These are phyloP conservation scores for Trichocladium antarcticum DNA, from an alignment of 495 filamentous ascomycete genomes.

Conservation along the genomic window DNA sequence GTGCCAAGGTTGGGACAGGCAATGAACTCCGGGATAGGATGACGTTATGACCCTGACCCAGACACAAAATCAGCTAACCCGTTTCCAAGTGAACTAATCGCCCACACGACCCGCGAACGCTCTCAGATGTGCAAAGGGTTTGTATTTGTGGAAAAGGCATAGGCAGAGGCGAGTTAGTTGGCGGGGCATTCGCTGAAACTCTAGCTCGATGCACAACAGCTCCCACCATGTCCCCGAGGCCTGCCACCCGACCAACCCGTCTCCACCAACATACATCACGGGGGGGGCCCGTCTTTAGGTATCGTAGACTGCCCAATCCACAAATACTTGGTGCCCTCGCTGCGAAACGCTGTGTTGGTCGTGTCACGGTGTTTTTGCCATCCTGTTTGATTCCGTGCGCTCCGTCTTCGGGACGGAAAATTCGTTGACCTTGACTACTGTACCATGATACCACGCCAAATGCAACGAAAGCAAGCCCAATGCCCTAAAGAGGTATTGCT, in stretches of 20 bases:
- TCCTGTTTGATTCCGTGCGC: constrained; percentile 32
- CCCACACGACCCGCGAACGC: too few species aligned
- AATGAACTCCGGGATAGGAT: too few species aligned
- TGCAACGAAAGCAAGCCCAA: constrained; percentile 43
- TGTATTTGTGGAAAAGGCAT: not conserved
- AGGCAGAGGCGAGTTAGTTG: not conserved
- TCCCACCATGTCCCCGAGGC: constrained; percentile 4
- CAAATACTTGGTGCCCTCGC: constrained; percentile 5
- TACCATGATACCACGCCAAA: constrained; percentile 45
- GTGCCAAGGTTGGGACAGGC: too few species aligned
- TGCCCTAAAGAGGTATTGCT: constrained; percentile 42
- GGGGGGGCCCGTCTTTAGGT: constrained; percentile 1
- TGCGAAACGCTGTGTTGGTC: constrained; percentile 12
- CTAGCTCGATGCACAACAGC: constrained; percentile 7
- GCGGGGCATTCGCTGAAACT: constrained; percentile 7
- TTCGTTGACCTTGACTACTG: constrained; percentile 38
- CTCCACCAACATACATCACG: constrained; percentile 4
- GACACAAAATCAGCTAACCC: too few species aligned
- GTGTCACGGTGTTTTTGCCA: constrained; percentile 23
- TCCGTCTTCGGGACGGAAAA: constrained; percentile 23
- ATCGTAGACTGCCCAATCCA: constrained; percentile 5
- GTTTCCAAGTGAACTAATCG: too few species aligned
- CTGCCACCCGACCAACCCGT: not conserved
- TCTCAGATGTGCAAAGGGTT: too few species aligned
- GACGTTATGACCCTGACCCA: too few species aligned